A percentile compares a stretch with the other conserved stretches of the same genome.
These are phyloP conservation scores for Exophiala spinifera DNA, from an alignment of 2,329 filamentous ascomycete species.

Conservation along the genomic window DNA sequence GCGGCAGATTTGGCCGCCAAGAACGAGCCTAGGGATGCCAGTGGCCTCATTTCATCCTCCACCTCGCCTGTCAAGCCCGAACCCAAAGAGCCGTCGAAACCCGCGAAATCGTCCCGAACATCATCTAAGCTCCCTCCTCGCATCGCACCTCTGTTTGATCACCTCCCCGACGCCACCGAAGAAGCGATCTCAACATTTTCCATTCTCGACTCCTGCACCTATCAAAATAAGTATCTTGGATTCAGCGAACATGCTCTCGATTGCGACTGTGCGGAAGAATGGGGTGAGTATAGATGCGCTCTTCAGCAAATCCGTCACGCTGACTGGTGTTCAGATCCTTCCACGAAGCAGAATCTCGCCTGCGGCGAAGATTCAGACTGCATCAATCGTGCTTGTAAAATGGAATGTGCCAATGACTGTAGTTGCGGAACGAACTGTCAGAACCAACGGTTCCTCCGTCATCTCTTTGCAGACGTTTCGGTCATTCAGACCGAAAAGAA, in stretches of 20 bases:
- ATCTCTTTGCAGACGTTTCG: conserved; percentile 83
- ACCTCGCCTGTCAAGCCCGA: conserved; percentile 59
- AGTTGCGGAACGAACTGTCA: conserved; percentile 85
- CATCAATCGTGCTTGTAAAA: conserved; percentile 97
- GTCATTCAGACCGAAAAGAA: conserved; percentile 99
- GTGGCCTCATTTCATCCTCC: conserved; percentile 55
- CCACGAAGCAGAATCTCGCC: conserved; percentile 65
- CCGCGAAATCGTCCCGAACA: conserved; percentile 70
- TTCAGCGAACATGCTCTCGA: conserved; percentile 90
- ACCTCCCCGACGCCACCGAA: conserved; percentile 73
- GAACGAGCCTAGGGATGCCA: conserved; percentile 49
- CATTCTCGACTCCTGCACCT: conserved; percentile 79
- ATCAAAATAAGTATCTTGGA: conserved; percentile 87
- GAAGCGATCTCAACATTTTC: conserved; percentile 76
- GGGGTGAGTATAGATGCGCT: conserved; percentile 63
- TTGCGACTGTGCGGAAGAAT: conserved; percentile 92
- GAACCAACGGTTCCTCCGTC: conserved; percentile 91
- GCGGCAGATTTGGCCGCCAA: conserved; percentile 27
- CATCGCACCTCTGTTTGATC: conserved; percentile 64
- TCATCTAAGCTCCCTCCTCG: conserved; percentile 64
- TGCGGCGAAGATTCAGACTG: conserved; percentile 97
- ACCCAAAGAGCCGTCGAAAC: conserved; percentile 56
- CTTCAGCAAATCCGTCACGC: conserved; percentile 10
- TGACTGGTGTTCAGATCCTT: conserved; percentile 46
- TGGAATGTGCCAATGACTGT: conserved; percentile 87